These are phyloP conservation scores for Lecanoromycetidae sp. DNA, from an alignment of 2,329 filamentous ascomycete genomes.

Conservation along the genomic window DNA sequence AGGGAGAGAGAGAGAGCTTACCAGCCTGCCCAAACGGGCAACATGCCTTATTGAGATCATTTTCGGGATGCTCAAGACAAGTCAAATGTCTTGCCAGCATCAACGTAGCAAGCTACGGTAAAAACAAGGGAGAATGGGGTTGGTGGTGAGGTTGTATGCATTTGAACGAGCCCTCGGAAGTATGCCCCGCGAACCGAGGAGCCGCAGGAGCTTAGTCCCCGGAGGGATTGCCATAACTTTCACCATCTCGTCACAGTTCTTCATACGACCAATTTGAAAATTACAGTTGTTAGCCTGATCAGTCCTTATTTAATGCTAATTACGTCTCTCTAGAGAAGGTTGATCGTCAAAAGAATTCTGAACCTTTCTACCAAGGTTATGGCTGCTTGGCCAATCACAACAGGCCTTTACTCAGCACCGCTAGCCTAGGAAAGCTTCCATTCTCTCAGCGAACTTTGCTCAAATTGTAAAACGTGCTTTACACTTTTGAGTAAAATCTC, in stretches of 20 bases:
- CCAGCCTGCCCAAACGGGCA: slow-evolving; percentile 36
- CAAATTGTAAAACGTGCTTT: background rate
- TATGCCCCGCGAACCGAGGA: too few relatives aligned
- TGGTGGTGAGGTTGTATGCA: background rate
- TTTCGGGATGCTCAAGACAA: background rate
- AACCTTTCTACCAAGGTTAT: background rate
- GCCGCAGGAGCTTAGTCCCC: too few relatives aligned
- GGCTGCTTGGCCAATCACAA: background rate
- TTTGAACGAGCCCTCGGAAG: too few relatives aligned
- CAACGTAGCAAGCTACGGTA: background rate
- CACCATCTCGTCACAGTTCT: too few relatives aligned
- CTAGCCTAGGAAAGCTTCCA: background rate
- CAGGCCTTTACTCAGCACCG: too few relatives aligned
- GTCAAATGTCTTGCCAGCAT: background rate
- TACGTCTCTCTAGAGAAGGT: too few relatives aligned
- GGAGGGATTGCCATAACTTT: too few relatives aligned
- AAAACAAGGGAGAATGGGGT: too few relatives aligned
- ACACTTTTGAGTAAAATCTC: background rate
- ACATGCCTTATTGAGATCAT: slow-evolving; percentile 23
- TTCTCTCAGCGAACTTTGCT: background rate
- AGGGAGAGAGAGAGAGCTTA: slow-evolving; percentile 25
- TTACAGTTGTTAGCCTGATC: background rate
- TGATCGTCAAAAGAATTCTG: background rate
- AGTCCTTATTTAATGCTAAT: background rate
- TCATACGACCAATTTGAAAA: too few relatives aligned